Base-by-base conservation (phyloP, 345 rosid species). In the Pistacia vera region DNA sequence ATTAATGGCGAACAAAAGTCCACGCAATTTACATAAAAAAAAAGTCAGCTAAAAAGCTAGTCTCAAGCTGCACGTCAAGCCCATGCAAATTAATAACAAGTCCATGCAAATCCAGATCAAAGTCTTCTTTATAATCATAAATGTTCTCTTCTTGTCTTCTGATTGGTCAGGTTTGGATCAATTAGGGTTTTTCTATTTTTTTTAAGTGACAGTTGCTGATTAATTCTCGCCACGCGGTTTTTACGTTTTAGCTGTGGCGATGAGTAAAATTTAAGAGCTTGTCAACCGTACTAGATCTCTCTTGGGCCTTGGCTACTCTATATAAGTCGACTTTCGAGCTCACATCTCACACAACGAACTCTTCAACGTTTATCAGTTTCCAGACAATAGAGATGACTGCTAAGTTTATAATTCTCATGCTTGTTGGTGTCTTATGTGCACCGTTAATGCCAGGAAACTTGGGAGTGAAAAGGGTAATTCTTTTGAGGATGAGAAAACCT, bases 211-310 rank as follows among this genome's bases (percentile, higher is more conserved):
- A 71, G 86, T 79, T 79, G 78, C 72, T 18, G 82, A 79, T 72
- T 85, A 77, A 81, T 44, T 76, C 28, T 56, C 36, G 71, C 81
- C 48, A 81, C 80, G n/a, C 84, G 78, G 85, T 75, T 74, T 82
- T 82, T 68, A 49, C 16, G 54, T 49, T 49, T 49, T 0, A 71
- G 77, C 63, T 71, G 80, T 78, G 83, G 73, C 74, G 87, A 78
- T 71, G 89, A 82, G 36, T 72, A 70, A 78, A 74, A 78, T 84
- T 68, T 75, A 81, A 60, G 68, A 58, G 18, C 74, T 48, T 65
- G 70, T 11, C 52, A 64, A 46, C 66, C 22, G 54, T 13, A 59
- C 48, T 25, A 25, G 25, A 25, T 11, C 6, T 9, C 35, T 52
- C 54, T 67, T 25, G 25, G 25, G 25, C 25, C 25, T 25, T 18